Evolutionary conservation across 2,329 filamentous ascomycete species (phyloP), one percentile per base, ranked within the genome.

Genomic region (Didymella pomorum): DNA sequence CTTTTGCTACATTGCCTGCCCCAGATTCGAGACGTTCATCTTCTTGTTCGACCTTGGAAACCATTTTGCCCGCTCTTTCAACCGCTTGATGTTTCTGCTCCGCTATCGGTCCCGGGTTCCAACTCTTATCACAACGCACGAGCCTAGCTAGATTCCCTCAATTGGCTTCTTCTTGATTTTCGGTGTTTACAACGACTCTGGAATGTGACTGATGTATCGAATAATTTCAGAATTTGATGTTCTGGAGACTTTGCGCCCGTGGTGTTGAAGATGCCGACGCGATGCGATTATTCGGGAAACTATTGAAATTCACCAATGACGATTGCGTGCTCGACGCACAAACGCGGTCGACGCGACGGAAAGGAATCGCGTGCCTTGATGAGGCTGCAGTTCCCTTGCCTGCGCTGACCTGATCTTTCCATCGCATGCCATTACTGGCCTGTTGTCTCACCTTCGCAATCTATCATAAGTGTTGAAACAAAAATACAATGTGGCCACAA

Each of bases 1-100:
- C 95, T 83, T 98, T 99, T 71, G 88, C 81, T 48, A 90, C 79
- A 52, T 74, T 70, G 58, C 70, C 73, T 8, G 79, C 61, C 33
- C 67, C 79, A 33, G 71, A 70, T 14, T 70, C 69, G 10, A 65
- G 64, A 14, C 61, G 64, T 60, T 79, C 77, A 25, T 79, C 66
- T 57, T 80, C 79, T 59, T 77, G 74, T 33, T 79, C 78, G 29
- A 68, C 60, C 26, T 69, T 64, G 21, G 68, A 69, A n/a, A 50
- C 56, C 56, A 58, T 58, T 25, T 46, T 58, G 23, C 14, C 28
- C 44, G 43, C 48, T 57, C 16, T n/a, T 31, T 52, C 11, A 18
- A 26, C 8, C 21, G 31, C 21, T 39, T 28, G 28, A 28, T 23
- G 28, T 18, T 29, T 37, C 25, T 31, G 23, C 51, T 48, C 44